Percentiles rank a stretch among this genome's conserved stretches.
These are phyloP conservation scores for Talaromyces atroroseus DNA, from an alignment of 2,329 filamentous ascomycete species.

Conservation along the genomic window DNA sequence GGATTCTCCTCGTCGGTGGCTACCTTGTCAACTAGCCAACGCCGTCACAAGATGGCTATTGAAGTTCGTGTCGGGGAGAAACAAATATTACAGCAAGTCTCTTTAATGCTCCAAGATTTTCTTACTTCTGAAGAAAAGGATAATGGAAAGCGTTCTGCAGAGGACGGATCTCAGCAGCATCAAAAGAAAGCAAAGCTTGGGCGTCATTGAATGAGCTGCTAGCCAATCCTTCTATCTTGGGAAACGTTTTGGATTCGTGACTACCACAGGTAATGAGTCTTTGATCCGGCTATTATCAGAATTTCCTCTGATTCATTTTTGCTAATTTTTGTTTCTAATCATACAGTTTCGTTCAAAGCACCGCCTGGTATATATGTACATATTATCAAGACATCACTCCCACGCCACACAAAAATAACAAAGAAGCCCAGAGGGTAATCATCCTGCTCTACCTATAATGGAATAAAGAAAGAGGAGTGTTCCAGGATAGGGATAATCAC, in stretches of 20 bases:
- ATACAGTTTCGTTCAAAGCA: constrained; percentile 24
- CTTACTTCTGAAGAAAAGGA: constrained; percentile 13
- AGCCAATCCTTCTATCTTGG: constrained; percentile 20
- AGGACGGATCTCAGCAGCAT: constrained; percentile 24
- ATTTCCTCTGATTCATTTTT: constrained; percentile 11
- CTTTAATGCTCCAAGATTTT: constrained; percentile 31
- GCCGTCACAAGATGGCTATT: constrained; percentile 54
- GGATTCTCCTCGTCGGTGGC: constrained; percentile 28
- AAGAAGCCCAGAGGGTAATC: background rate
- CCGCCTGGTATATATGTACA: constrained; percentile 33
- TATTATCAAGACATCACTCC: constrained; percentile 21
- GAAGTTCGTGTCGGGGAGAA: constrained; percentile 69
- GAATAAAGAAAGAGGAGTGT: background rate
- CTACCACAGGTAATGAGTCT: background rate
- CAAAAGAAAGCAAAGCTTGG: constrained; percentile 24
- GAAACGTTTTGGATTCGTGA: constrained; percentile 28
- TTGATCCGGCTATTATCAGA: background rate
- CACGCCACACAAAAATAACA: background rate
- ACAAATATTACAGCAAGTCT: constrained; percentile 55
- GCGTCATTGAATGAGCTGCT: constrained; percentile 2
- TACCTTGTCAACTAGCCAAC: constrained; percentile 29
- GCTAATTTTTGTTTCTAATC: constrained; percentile 36
- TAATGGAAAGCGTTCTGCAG: constrained; percentile 20
- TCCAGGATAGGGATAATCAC: background rate
- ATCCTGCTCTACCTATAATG: background rate